Evolutionary conservation across 2,329 filamentous ascomycete genomes (phyloP), one percentile per base, ranked within the genome.

Genomic region (Aspergillus pseudotamarii): DNA sequence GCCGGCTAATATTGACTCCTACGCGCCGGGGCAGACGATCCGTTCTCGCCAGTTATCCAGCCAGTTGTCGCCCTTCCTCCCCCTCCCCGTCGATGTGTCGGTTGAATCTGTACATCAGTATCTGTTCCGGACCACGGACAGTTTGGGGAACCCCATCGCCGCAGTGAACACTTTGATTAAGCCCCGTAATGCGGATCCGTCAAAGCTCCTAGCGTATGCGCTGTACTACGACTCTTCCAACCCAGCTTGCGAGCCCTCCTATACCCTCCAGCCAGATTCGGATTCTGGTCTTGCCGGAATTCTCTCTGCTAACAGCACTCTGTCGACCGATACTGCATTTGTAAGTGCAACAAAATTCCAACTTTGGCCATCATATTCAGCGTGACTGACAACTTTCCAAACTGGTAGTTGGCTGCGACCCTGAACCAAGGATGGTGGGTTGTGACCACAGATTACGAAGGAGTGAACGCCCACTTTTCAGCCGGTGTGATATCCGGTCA

Each of bases 341-440:
- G 65, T 66, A 50, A 57, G 60, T 48, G 4, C 3, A 23, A 1
- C 2, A 12, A 6, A 5, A 8, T 9, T 32, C 19, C 16, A 6
- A 34, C 9, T 3, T 41, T 23, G 8, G 23, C 26, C 26, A 32
- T 2, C 2, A 75, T 26, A 72, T 51, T 78, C 78, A 6, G n/a
- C 19, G 19, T 79, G 74, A 66, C 62, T 19, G 56, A 65, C 57
- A 60, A 30, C 14, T 30, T 1, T 23, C 32, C 26, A 1, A 48
- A 56, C 1, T 1, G 23, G 41, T 73, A 45, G 59, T 65, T 81
- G 23, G 60, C 69, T 2, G 58, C 68, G 8, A 75, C 76, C 2
- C 76, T 84, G 0, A 72, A 74, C 21, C 72, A 61, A 34, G 81
- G 81, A 8, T 84, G 81, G 81, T 75, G 79, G 50, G 78, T 85